Conservation (phyloP, 768 basidiomycete species). For the Suillus weaverae region DNA sequence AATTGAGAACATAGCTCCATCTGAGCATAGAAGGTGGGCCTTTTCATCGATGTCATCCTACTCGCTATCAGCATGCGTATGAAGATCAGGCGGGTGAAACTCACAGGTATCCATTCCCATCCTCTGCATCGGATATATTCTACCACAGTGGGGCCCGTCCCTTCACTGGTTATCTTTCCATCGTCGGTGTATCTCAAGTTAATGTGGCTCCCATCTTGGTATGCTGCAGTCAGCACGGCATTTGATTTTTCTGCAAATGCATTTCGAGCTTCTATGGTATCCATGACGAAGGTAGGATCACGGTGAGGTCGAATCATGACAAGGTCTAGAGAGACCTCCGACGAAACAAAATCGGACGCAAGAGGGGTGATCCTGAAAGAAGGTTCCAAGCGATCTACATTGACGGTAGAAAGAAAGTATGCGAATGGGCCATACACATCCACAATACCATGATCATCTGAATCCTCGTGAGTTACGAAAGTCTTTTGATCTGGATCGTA, state of each 20-base stretch:
- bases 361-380: conserved; percentile 76
- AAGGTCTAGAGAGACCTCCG: conserved; percentile 61
- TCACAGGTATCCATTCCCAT: conserved; percentile 87
- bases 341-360: conserved; percentile 44
- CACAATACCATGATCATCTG: conserved; percentile 37
- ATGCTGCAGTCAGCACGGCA: conserved; percentile 65
- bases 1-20: conserved; percentile 72
- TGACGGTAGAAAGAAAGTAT: conserved; percentile 82
- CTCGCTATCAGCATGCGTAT: neutral
- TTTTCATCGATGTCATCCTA: conserved; percentile 59
- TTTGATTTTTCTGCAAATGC: conserved; percentile 55
- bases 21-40: conserved; percentile 77
- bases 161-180: conserved; percentile 42
- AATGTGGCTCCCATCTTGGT: conserved; percentile 73
- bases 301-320: conserved; percentile 73
- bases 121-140: conserved; percentile 79
- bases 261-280: conserved; percentile 44
- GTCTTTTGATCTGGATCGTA: conserved; percentile 55
- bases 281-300: conserved; percentile 46
- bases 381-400: conserved; percentile 86
- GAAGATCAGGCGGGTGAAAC: conserved; percentile 23
- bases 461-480: conserved; percentile 49
- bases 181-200: conserved; percentile 52
- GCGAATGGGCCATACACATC: conserved; percentile 74
- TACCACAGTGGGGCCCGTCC: conserved; percentile 55